A percentile compares a stretch with the other conserved stretches of the same genome.
Evolutionary conservation across 2,329 filamentous ascomycete species (phyloP).

Genomic region (Colletotrichum tanaceti): DNA sequence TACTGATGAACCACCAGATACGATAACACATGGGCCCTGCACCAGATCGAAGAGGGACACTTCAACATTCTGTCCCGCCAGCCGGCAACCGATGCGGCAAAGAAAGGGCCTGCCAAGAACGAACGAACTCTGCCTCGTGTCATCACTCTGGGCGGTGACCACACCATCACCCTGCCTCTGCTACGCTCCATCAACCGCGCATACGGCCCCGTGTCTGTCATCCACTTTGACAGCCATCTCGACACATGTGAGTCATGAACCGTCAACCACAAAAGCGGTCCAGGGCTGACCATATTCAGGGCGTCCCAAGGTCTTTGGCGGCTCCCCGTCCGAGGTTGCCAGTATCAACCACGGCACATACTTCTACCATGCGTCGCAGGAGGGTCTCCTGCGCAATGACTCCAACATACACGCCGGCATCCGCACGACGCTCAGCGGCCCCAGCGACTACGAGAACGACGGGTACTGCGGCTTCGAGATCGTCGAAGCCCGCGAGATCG

Average conservation of each 20-base stretch:
- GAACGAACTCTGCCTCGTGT: slow-evolving; percentile 82
- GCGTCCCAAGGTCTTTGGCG: slow-evolving; percentile 89
- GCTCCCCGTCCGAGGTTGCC: slow-evolving; percentile 79
- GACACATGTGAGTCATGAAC: slow-evolving; percentile 68
- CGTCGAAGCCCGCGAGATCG: slow-evolving; percentile 74
- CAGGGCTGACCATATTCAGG: slow-evolving; percentile 61
- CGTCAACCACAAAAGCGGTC: slow-evolving; percentile 35
- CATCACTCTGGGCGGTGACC: slow-evolving; percentile 78
- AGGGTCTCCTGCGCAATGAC: slow-evolving; percentile 83
- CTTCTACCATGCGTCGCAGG: slow-evolving; percentile 84
- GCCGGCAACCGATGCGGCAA: slow-evolving; percentile 75
- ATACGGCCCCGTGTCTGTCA: slow-evolving; percentile 70
- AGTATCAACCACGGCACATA: slow-evolving; percentile 89
- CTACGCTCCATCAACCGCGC: slow-evolving; percentile 70
- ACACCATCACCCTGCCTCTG: slow-evolving; percentile 71
- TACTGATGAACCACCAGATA: slow-evolving; percentile 62
- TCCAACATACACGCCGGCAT: slow-evolving; percentile 90
- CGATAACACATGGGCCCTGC: slow-evolving; percentile 83
- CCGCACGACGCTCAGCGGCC: slow-evolving; percentile 81
- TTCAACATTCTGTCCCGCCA: slow-evolving; percentile 77
- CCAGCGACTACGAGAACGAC: slow-evolving; percentile 86
- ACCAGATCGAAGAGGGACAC: slow-evolving; percentile 89
- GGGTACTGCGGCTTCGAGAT: slow-evolving; percentile 88
- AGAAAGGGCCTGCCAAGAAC: slow-evolving; percentile 74
- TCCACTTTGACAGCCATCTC: slow-evolving; percentile 72